Percentiles rank a stretch among this genome's conserved stretches.
phyloP scores from a whole-genome alignment of 768 basidiomycete genomes.

The Stropharia rugosoannulata region DNA sequence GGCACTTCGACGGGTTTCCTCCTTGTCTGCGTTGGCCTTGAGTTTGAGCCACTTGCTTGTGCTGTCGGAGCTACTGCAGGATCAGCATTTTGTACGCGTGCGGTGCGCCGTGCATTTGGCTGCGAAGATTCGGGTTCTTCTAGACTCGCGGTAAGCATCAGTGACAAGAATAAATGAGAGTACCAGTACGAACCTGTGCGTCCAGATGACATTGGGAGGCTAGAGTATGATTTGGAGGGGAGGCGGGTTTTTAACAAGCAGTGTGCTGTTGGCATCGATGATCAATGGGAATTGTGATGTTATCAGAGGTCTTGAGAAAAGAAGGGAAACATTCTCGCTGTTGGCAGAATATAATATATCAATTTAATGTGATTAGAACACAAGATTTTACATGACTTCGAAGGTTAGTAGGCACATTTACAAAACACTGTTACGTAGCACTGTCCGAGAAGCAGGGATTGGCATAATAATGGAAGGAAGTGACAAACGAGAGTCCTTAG shows the following conservation, averaged over 20 bases:
- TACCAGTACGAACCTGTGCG: not conserved
- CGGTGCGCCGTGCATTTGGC: not conserved
- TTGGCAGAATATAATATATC: too few species aligned
- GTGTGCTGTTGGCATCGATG: not conserved
- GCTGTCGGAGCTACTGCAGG: not conserved
- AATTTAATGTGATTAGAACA: too few species aligned
- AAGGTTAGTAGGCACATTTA: too few species aligned
- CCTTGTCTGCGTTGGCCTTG: not conserved
- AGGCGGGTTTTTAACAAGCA: not conserved
- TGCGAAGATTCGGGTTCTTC: not conserved
- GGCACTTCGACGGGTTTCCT: not conserved
- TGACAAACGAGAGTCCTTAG: too few species aligned
- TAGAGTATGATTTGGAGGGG: not conserved
- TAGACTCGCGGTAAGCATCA: not conserved
- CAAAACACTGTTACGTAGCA: too few species aligned
- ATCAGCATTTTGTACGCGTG: not conserved
- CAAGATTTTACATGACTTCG: too few species aligned
- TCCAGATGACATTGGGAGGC: not conserved
- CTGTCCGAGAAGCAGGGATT: too few species aligned
- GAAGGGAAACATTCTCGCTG: too few species aligned
- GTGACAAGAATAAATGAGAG: not conserved
- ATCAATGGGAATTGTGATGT: not conserved
- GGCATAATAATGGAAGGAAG: too few species aligned
- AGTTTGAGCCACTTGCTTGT: not conserved
- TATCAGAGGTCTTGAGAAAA: too few species aligned